These are phyloP conservation scores for Thelephora aurantiotincta DNA, from an alignment of 768 basidiomycete species.

Conservation along the genomic window DNA sequence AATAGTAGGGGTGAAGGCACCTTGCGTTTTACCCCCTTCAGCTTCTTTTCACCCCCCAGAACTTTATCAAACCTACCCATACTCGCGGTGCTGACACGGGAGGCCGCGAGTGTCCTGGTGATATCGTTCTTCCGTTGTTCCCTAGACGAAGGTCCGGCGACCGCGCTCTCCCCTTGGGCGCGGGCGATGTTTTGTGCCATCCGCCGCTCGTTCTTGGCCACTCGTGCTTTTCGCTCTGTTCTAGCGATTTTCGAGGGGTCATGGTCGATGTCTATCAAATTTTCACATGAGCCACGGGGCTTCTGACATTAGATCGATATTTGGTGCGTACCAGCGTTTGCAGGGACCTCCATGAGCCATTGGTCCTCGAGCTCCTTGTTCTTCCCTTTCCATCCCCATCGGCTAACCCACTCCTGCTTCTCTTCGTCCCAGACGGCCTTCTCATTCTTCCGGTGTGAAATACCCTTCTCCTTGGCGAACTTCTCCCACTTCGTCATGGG, in stretches of 20 bases:
- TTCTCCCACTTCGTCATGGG: constrained; percentile 93
- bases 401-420: constrained; percentile 78
- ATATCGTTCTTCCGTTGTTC: constrained; percentile 55
- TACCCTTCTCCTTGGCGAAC: constrained; percentile 91
- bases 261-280: constrained; percentile 48
- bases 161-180: constrained; percentile 21
- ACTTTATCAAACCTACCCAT: constrained; percentile 90
- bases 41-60: constrained; percentile 85
- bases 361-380: constrained; percentile 78
- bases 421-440: constrained; percentile 91
- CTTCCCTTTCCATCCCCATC: constrained; percentile 85
- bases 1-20: constrained; percentile 22
- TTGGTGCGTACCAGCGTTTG: constrained; percentile 54
- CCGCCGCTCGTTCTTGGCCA: constrained; percentile 78
- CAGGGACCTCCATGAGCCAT: constrained; percentile 87
- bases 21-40: constrained; percentile 85
- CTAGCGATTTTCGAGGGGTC: constrained; percentile 70
- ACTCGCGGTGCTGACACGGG: constrained; percentile 79
- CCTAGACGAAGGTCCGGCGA: constrained; percentile 3
- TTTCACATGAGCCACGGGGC: not conserved
- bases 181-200: constrained; percentile 57
- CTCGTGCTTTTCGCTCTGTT: constrained; percentile 65
- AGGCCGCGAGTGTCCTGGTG: constrained; percentile 60
- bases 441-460: constrained; percentile 64
- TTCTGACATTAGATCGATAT: not conserved